Conservation (phyloP, 2,329 filamentous ascomycete genomes). For the Aspergillus costaricaensis region DNA sequence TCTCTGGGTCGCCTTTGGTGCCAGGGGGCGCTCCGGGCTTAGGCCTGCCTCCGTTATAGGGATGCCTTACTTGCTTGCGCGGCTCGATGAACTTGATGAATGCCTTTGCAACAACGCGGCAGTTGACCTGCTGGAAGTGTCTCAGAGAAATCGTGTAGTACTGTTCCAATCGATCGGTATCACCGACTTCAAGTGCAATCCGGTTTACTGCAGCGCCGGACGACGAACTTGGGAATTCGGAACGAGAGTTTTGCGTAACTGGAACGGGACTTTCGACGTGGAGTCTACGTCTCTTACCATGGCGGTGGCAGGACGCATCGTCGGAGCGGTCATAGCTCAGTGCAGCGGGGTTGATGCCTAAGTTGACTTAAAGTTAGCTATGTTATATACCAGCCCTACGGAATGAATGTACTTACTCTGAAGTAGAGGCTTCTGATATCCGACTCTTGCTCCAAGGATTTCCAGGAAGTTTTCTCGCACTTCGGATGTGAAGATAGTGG, state of each 20-base stretch:
- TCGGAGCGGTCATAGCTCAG: conserved; percentile 19
- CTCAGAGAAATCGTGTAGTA: conserved; percentile 47
- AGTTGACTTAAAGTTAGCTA: conserved; percentile 4
- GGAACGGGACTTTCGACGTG: conserved; percentile 18
- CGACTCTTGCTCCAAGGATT: conserved; percentile 33
- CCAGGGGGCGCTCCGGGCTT: conserved; percentile 37
- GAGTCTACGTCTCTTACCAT: conserved; percentile 34
- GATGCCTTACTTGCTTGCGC: conserved; percentile 51
- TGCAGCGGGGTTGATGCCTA: conserved; percentile 21
- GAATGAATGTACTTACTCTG: conserved; percentile 27
- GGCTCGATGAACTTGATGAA: conserved; percentile 52
- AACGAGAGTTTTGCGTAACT: conserved; percentile 23
- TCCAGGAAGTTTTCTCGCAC: conserved; percentile 40
- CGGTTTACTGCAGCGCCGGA: conserved; percentile 27
- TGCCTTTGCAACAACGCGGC: conserved; percentile 47
- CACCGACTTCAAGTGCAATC: conserved; percentile 40
- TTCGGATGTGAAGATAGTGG: conserved; percentile 36
- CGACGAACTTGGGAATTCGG: conserved; percentile 25
- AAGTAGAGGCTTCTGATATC: conserved; percentile 29
- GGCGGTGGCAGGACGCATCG: conserved; percentile 21
- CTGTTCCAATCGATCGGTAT: conserved; percentile 37
- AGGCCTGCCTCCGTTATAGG: conserved; percentile 50
- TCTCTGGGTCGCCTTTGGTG: conserved; percentile 44
- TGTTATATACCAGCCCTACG: no score
- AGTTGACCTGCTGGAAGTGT: conserved; percentile 49